phyloP scores from a whole-genome alignment of 2,329 filamentous ascomycete species.

The Xylariaceae sp. region DNA sequence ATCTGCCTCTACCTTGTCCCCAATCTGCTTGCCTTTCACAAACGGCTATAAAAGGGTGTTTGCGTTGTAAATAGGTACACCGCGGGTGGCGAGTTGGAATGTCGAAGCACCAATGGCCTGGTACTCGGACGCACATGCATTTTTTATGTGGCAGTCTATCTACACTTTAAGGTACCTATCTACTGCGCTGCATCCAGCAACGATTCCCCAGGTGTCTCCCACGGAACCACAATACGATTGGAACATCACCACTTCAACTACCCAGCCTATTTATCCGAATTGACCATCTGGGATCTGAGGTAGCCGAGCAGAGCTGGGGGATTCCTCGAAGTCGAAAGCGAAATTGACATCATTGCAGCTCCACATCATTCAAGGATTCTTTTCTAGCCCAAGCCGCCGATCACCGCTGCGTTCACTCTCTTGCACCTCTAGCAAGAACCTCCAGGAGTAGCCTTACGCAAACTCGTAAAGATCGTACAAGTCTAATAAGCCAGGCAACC shows the following conservation, averaged over 20 bases:
- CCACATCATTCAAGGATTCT: conserved; percentile 34
- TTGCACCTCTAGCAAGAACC: conserved; percentile 1
- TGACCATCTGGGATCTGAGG: conserved; percentile 2
- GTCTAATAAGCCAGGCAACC: conserved; percentile 3
- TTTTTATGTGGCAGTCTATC: not conserved
- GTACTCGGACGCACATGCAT: not conserved
- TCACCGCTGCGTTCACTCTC: conserved; percentile 12
- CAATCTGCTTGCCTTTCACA: not conserved
- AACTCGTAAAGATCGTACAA: not conserved
- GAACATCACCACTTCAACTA: not conserved
- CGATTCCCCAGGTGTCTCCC: not conserved
- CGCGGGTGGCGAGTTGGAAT: conserved; percentile 8
- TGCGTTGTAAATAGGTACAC: conserved; percentile 1
- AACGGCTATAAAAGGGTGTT: conserved; percentile 1
- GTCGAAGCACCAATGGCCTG: not conserved
- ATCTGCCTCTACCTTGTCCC: not conserved
- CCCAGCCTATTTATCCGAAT: conserved; percentile 1
- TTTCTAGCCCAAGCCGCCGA: conserved; percentile 15
- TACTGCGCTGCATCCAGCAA: not conserved
- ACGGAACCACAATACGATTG: not conserved
- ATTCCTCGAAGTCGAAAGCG: conserved; percentile 2
- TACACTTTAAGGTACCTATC: not conserved
- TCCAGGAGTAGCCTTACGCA: conserved; percentile 4
- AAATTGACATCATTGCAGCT: conserved; percentile 42
- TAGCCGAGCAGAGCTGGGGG: conserved; percentile 6